Conservation (phyloP, 2,329 filamentous ascomycete species). For the Akanthomyces dipterigenus region DNA sequence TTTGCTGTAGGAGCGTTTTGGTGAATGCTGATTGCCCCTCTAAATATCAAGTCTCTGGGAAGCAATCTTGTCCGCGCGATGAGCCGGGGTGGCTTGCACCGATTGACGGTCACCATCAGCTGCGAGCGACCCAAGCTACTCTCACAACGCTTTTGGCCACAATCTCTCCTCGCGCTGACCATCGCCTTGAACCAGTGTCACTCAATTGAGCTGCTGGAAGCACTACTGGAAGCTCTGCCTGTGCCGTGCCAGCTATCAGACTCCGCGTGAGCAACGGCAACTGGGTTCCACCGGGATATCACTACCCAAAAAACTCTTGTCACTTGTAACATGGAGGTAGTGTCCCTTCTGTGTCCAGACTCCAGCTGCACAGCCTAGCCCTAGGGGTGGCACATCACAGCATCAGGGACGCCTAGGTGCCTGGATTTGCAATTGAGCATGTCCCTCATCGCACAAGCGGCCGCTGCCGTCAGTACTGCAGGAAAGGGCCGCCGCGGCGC, state of each 20-base stretch:
- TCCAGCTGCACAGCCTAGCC: not conserved
- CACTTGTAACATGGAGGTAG: not conserved
- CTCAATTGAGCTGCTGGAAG: not conserved
- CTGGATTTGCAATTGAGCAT: not conserved
- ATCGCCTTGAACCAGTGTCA: not conserved
- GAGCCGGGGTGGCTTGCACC: conserved; percentile 5
- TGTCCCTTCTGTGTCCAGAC: not conserved
- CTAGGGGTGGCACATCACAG: not conserved
- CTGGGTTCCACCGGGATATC: not conserved
- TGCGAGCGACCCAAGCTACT: not conserved
- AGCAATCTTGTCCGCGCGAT: not conserved
- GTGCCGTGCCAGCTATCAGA: not conserved
- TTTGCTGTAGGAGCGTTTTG: not conserved
- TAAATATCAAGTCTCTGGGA: not conserved
- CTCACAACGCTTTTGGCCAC: not conserved
- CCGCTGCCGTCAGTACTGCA: not conserved
- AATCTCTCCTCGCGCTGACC: not conserved
- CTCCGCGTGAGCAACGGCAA: not conserved
- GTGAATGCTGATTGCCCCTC: not conserved
- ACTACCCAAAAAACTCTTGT: not conserved
- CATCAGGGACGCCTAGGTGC: not conserved
- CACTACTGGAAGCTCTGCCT: not conserved
- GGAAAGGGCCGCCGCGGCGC: not conserved
- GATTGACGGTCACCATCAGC: not conserved
- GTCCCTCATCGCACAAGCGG: not conserved